These are phyloP conservation scores for Phaffomyces antillensis DNA, from an alignment of 805 yeast genomes.

Conservation along the genomic window DNA sequence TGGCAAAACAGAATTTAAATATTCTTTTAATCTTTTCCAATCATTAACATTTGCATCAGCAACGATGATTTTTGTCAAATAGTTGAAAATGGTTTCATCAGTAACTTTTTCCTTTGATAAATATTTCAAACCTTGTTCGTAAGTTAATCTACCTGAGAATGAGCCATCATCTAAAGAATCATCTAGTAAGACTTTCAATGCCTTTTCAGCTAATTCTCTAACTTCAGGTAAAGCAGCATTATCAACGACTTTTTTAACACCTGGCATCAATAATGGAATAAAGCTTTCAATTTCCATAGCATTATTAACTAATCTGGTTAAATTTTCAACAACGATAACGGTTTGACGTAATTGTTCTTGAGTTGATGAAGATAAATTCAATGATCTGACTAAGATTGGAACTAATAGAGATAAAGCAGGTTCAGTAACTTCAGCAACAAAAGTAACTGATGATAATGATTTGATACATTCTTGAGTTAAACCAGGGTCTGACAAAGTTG, in stretches of 20 bases:
- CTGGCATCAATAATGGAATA: conserved; percentile 86
- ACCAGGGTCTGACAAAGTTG: conserved; percentile 84
- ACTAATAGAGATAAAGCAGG: conserved; percentile 86
- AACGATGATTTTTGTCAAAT: conserved; percentile 46
- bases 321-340: conserved; percentile 90
- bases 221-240: conserved; percentile 96
- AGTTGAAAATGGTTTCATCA: conserved; percentile 36
- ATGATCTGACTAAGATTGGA: conserved; percentile 86
- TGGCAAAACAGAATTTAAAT: conserved; percentile 35
- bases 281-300: conserved; percentile 83
- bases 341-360: conserved; percentile 97
- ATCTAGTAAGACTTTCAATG: conserved; percentile 70
- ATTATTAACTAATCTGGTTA: conserved; percentile 92
- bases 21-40: conserved; percentile 57
- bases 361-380: conserved; percentile 74
- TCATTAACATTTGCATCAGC: conserved; percentile 68
- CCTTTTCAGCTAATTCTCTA: conserved; percentile 86
- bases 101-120: conserved; percentile 25
- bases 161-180: conserved; percentile 71
- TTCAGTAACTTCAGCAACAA: conserved; percentile 97
- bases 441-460: conserved; percentile 86
- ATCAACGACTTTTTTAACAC: conserved; percentile 77
- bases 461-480: conserved; percentile 86
- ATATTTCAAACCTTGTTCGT: conserved; percentile 45
- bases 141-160: conserved; percentile 67